These are phyloP conservation scores for Testicularia cyperi DNA, from an alignment of 1,284 basidiomycete genomes.

Conservation along the genomic window DNA sequence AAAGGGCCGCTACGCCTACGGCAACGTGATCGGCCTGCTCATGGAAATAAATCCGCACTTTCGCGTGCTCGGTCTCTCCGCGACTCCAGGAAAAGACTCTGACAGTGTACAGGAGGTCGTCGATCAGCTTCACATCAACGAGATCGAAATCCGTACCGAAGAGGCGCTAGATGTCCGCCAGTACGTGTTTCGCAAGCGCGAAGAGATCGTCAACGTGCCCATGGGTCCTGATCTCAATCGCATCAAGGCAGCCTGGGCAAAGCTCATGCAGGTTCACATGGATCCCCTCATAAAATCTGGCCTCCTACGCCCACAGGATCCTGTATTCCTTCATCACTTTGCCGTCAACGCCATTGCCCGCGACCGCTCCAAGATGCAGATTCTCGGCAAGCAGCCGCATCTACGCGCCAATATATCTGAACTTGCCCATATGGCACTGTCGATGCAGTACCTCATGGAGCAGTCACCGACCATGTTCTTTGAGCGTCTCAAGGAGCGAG, in stretches of 20 bases:
- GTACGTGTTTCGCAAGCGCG: slow-evolving; percentile 80
- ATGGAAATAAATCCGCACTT: slow-evolving; percentile 94
- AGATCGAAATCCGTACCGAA: slow-evolving; percentile 92
- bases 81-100: slow-evolving; percentile 85
- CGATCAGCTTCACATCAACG: slow-evolving; percentile 91
- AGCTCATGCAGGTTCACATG: slow-evolving; percentile 55
- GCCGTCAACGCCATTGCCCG: slow-evolving; percentile 32
- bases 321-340: slow-evolving; percentile 46
- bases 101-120: slow-evolving; percentile 88
- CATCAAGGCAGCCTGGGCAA: slow-evolving; percentile 57
- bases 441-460: slow-evolving; percentile 67
- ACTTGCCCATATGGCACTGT: slow-evolving; percentile 45
- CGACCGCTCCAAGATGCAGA: slow-evolving; percentile 11
- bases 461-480: slow-evolving; percentile 65
- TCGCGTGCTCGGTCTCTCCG: slow-evolving; percentile 87
- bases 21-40: slow-evolving; percentile 81
- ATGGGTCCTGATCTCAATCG: slow-evolving; percentile 43
- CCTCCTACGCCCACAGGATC: slow-evolving; percentile 41
- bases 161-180: slow-evolving; percentile 80
- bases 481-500: slow-evolving; percentile 59
- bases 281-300: slow-evolving; percentile 45
- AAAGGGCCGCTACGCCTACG: slow-evolving; percentile 89
- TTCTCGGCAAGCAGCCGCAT: slow-evolving; percentile 20
- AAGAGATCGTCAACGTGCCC: slow-evolving; percentile 49
- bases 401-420: slow-evolving; percentile 33